Percentiles rank a stretch among this genome's conserved stretches.
These are phyloP conservation scores for Exsudoporus frostii DNA, from an alignment of 768 basidiomycete genomes.

Conservation along the genomic window DNA sequence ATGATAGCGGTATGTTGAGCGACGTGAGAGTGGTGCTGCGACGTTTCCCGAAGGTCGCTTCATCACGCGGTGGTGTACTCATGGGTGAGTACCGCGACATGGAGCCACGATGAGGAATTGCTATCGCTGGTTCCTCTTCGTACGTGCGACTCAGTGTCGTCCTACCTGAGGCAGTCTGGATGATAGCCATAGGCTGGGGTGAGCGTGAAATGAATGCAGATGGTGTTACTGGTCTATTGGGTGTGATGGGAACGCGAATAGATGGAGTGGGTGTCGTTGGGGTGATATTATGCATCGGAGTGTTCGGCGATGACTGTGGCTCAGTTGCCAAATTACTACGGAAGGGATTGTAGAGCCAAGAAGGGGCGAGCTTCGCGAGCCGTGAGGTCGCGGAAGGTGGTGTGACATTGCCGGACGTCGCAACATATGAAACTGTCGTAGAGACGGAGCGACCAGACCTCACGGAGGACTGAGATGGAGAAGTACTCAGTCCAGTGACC, in stretches of 20 bases:
- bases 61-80: conserved; percentile 69
- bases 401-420: conserved; percentile 10
- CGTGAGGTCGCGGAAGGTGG: conserved; percentile 34
- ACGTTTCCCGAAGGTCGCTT: conserved; percentile 48
- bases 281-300: conserved; percentile 38
- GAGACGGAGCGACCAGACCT: conserved; percentile 48
- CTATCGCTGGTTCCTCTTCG: conserved; percentile 52
- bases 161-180: conserved; percentile 37
- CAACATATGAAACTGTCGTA: conserved; percentile 33
- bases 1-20: conserved; percentile 42
- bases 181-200: conserved; percentile 42
- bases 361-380: conserved; percentile 60
- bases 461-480: conserved; percentile 65
- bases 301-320: conserved; percentile 48
- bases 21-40: conserved; percentile 45
- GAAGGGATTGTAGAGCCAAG: conserved; percentile 82
- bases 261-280: conserved; percentile 24
- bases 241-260: conserved; percentile 30
- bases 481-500: conserved; percentile 49
- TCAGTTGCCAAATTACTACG: conserved; percentile 55
- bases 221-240: conserved; percentile 29
- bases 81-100: conserved; percentile 59
- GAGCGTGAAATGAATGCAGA: conserved; percentile 34
- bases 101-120: conserved; percentile 44
- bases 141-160: conserved; percentile 49